Evolutionary conservation across 2,329 filamentous ascomycete species (phyloP), one percentile per base, ranked within the genome.

Genomic region (Coccinonectria pachysandricola): DNA sequence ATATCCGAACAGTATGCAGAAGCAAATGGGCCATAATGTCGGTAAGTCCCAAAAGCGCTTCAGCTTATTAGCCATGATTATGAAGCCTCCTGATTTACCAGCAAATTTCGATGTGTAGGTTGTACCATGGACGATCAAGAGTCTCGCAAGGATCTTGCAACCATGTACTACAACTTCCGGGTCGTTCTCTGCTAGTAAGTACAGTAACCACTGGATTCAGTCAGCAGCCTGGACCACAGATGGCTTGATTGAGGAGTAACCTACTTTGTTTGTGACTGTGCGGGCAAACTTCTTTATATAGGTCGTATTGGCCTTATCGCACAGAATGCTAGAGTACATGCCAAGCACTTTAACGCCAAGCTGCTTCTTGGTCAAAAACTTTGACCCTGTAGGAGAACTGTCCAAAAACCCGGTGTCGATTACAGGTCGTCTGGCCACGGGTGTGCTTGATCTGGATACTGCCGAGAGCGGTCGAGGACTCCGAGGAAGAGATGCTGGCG

Each of bases 201-300:
- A 93, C 9, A 98, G 61, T 9, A 94, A 69, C 87, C 87, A 95
- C 79, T 88, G 39, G 3, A 13, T 5, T 14, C 13, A 6, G 29
- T 52, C 30, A 49, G 37, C 17, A 10, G 12, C n/a, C n/a, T n/a
- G n/a, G n/a, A 5, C 11, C 9, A 6, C 3, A 8, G 15, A 9
- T 2, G 15, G 6, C 7, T 5, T 8, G 7, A n/a, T n/a, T 2
- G 14, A 6, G n/a, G 8, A 12, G 8, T 3, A 27, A 32, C 48
- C 46, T 61, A 85, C 82, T 68, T 94, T 94, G 43, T 93, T 94
- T 12, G 88, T 95, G 7, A 98, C 88, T 2, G 88, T 92, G 47
- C 80, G 82, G 5, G 86, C 84, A 61, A 98, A 96, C 43, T 86
- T 91, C 47, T 78, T 75, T 30, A 94, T 80, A 35, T 79, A 75